phyloP scores from a whole-genome alignment of 1,284 basidiomycete species.

The Filobasidium uniguttulatum region DNA sequence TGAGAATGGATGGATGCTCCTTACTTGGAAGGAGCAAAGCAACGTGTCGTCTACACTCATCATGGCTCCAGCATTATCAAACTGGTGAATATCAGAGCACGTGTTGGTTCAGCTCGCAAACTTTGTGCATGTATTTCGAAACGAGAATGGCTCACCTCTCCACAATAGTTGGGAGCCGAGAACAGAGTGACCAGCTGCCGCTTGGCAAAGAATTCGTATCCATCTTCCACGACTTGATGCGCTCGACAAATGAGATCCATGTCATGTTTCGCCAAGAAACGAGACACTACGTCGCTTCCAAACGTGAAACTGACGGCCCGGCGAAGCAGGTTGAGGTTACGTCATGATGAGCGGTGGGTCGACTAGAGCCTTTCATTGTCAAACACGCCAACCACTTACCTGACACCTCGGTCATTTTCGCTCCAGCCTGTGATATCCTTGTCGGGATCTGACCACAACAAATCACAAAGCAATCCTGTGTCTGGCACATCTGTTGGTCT shows the following conservation, averaged over 20 bases:
- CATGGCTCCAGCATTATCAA: constrained; percentile 99
- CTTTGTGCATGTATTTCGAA: neutral
- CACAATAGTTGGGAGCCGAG: constrained; percentile 95
- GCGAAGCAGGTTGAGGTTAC: too few species aligned
- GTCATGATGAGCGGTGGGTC: too few species aligned
- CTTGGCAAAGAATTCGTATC: constrained; percentile 98
- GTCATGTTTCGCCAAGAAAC: constrained; percentile 98
- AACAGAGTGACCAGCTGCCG: constrained; percentile 93
- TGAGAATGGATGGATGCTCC: too few species aligned
- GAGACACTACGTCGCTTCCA: constrained; percentile 91
- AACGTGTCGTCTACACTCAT: constrained; percentile 99
- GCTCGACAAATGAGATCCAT: constrained; percentile 99
- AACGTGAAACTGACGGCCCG: constrained; percentile 50
- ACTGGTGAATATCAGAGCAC: constrained; percentile 34
- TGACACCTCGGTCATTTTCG: constrained; percentile 97
- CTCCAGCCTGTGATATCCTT: constrained; percentile 99
- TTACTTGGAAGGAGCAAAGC: constrained; percentile 92
- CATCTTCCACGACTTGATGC: constrained; percentile 98
- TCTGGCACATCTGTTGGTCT: constrained; percentile 97
- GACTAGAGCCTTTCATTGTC: constrained; percentile 47
- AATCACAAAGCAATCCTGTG: constrained; percentile 89
- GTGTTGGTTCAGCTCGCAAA: neutral
- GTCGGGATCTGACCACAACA: constrained; percentile 98
- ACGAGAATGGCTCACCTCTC: constrained; percentile 43
- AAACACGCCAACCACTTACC: constrained; percentile 24